A percentile compares a stretch with the other conserved stretches of the same genome.
These are phyloP conservation scores for Scenedesmus sp. DNA, from an alignment of 163 green algal species.

Conservation along the genomic window DNA sequence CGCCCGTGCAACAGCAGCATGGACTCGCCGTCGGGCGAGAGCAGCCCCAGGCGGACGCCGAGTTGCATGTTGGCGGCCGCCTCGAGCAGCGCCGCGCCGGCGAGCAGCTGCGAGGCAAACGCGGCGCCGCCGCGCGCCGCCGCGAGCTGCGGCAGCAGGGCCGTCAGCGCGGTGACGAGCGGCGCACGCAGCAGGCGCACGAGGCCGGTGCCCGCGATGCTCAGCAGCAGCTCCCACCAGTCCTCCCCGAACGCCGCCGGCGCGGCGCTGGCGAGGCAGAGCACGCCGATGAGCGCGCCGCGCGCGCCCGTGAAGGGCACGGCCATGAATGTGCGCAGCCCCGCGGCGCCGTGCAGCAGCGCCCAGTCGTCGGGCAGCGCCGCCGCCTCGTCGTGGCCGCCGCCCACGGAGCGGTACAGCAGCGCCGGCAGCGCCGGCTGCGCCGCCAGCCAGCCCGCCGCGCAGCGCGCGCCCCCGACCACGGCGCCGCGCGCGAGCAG, in stretches of 20 bases:
- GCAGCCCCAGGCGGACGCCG: slow-evolving; percentile 1
- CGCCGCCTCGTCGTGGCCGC: no score
- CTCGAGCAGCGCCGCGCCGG: neutral
- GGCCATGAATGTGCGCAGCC: slow-evolving; percentile 18
- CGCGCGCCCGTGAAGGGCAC: neutral
- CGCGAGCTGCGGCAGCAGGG: neutral
- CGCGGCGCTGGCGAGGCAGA: neutral
- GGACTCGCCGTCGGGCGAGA: slow-evolving; percentile 20
- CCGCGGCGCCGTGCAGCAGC: neutral
- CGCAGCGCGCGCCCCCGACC: no score
- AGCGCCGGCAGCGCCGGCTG: no score
- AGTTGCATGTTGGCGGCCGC: slow-evolving; percentile 1
- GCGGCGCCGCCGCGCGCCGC: neutral
- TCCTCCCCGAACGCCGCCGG: slow-evolving; percentile 12
- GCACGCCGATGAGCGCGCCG: neutral
- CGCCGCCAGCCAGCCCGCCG: no score
- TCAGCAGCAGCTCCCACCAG: slow-evolving; percentile 38
- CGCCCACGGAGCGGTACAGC: no score
- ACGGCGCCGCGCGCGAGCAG: no score
- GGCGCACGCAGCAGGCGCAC: slow-evolving; percentile 1
- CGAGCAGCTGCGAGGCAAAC: neutral
- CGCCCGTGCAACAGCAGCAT: slow-evolving; percentile 18
- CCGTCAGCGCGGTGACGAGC: slow-evolving; percentile 4
- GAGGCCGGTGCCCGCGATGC: slow-evolving; percentile 23
- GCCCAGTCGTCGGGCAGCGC: slow-evolving; percentile 22